Conservation (phyloP, 1,139 yeast species). For the Yarrowia galli region DNA sequence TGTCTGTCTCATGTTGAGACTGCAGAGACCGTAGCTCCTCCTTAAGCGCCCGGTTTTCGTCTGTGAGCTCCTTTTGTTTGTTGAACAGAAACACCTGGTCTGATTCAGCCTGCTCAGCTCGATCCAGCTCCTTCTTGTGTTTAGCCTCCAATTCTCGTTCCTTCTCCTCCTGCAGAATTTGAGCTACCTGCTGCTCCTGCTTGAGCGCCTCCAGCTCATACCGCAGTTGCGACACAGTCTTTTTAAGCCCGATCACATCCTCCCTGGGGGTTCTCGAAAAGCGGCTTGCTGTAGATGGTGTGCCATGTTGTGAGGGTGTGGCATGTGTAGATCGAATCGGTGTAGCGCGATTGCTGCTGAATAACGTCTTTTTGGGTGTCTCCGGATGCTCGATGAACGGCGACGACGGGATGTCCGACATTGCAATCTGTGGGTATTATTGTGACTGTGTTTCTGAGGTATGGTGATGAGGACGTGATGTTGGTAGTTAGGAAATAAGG, state of each 20-base stretch:
- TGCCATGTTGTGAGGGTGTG: slow-evolving; percentile 19
- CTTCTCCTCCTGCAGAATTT: slow-evolving; percentile 49
- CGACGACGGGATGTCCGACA: slow-evolving; percentile 36
- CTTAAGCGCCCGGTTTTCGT: slow-evolving; percentile 49
- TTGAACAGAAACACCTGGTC: slow-evolving; percentile 56
- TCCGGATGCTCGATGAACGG: slow-evolving; percentile 40
- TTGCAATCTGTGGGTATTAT: neutral
- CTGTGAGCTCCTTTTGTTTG: slow-evolving; percentile 51
- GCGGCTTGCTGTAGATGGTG: slow-evolving; percentile 5
- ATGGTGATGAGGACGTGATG: neutral
- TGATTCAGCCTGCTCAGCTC: slow-evolving; percentile 51
- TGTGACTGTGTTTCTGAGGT: neutral
- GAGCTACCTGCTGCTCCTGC: slow-evolving; percentile 50
- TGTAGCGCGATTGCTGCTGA: slow-evolving; percentile 6
- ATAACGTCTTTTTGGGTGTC: slow-evolving; percentile 22
- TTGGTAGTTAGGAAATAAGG: neutral
- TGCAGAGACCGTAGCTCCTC: slow-evolving; percentile 44
- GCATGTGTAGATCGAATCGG: slow-evolving; percentile 5
- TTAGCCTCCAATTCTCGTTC: slow-evolving; percentile 49
- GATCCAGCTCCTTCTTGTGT: slow-evolving; percentile 48
- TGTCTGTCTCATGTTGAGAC: slow-evolving; percentile 42
- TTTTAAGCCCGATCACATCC: slow-evolving; percentile 42
- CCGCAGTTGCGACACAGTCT: slow-evolving; percentile 44
- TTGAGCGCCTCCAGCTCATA: slow-evolving; percentile 50
- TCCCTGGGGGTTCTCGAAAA: slow-evolving; percentile 41